Evolutionary conservation across 495 filamentous ascomycete genomes (phyloP), one percentile per base, ranked within the genome.

Genomic region (Pyrenula massariospora): DNA sequence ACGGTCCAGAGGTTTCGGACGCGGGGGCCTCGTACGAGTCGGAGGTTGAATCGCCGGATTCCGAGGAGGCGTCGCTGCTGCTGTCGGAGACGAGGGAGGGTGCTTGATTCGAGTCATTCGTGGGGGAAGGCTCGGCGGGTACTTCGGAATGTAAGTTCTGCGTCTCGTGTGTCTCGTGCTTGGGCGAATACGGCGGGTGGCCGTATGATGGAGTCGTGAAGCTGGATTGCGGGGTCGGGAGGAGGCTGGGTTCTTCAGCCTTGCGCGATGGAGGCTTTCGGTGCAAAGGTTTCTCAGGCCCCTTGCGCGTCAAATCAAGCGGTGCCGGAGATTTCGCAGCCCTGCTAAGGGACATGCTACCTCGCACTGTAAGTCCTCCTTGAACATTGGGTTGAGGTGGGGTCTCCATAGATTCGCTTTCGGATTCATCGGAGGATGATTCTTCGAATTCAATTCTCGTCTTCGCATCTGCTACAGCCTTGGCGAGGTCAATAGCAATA

Each of bases 21-120:
- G 8, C 15, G 5, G 31, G 31, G 31, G 31, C 31, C 15, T 42
- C 31, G 31, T 66, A 66, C 1, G 70, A 68, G 21, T 67, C 71
- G 10, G 71, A 67, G 19, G 72, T 74, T 25, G 79, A 76, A 0
- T 74, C 78, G 48, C 75, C 77, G 5, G 72, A 77, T 2, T 73
- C 74, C 10, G 70, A 77, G 53, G 76, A 79, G 57, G 83, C 84
- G 62, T 90, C 87, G 62, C 87, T 84, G 55, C 83, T 86, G 65
- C 91, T 86, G 67, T 96, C 91, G 70, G 87, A 91, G 59, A 95
- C 88, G 55, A 96, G 73, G 48, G 88, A 92, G 12, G 91, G 91
- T 11, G 87, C 86, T 48, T 78, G 77, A 66, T 92, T 91, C 62
- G 87, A 88, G 31, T 88, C 81, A 25, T 85, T 72, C 3, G 89